phyloP scores from a whole-genome alignment of 352 stramenopile genomes.

The Pythium folliculosum region DNA sequence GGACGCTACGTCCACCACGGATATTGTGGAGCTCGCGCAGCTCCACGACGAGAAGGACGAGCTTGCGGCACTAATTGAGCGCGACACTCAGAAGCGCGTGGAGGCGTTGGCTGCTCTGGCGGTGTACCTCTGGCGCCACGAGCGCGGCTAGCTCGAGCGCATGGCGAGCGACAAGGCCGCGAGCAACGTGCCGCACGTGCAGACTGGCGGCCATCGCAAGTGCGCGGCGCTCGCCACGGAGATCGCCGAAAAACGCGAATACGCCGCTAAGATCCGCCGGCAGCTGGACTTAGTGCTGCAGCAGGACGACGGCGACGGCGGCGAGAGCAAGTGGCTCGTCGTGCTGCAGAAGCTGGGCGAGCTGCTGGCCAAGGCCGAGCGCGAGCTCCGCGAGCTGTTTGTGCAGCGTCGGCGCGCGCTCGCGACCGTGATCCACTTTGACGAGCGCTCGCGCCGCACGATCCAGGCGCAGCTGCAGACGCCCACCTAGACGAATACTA shows the following conservation, averaged over 20 bases:
- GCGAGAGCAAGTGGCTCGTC: constrained; percentile 6
- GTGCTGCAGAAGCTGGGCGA: constrained; percentile 12
- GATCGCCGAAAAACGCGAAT: not conserved
- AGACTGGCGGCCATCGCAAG: constrained; percentile 10
- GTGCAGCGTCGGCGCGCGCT: constrained; percentile 3
- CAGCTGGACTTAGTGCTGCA: constrained; percentile 8
- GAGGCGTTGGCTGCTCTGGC: constrained; percentile 39
- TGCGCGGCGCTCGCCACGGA: constrained; percentile 4
- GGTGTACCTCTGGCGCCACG: constrained; percentile 26
- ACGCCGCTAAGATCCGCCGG: not conserved
- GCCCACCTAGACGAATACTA: too few species aligned
- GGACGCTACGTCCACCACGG: constrained; percentile 21
- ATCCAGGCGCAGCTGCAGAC: constrained; percentile 37
- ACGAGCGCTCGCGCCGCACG: constrained; percentile 15
- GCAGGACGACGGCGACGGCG: not conserved
- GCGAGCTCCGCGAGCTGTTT: not conserved
- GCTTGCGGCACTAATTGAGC: constrained; percentile 35
- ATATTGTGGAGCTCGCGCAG: constrained; percentile 27
- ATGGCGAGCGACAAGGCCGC: not conserved
- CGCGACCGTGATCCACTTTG: constrained; percentile 15
- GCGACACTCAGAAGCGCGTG: constrained; percentile 34
- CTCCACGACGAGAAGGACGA: constrained; percentile 50
- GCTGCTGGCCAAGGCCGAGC: not conserved
- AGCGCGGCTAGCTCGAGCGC: not conserved
- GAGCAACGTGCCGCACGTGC: constrained; percentile 15